Conservation (phyloP, 2,329 filamentous ascomycete species). For the Fusarium cyanostomum region DNA sequence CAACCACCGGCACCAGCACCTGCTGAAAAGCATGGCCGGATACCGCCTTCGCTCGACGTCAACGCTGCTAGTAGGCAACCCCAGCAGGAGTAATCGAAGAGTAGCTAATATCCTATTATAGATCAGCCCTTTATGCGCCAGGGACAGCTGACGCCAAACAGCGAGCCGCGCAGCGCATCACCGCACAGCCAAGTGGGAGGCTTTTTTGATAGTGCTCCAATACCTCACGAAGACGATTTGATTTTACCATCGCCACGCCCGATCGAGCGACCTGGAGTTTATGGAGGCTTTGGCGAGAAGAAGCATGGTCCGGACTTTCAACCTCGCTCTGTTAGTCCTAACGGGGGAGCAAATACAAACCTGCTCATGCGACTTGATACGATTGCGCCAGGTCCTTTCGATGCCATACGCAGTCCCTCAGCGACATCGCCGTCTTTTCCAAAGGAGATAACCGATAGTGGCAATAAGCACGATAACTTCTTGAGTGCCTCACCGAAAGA, state of each 20-base stretch:
- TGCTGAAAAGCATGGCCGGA: slow-evolving; percentile 51
- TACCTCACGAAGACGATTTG: slow-evolving; percentile 54
- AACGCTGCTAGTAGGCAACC: slow-evolving; percentile 60
- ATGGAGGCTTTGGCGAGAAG: slow-evolving; percentile 58
- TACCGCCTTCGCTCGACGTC: slow-evolving; percentile 61
- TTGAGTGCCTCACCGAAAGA: slow-evolving; percentile 34
- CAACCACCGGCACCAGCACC: slow-evolving; percentile 41
- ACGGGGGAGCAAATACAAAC: slow-evolving; percentile 40
- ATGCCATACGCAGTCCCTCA: slow-evolving; percentile 54
- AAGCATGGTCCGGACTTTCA: slow-evolving; percentile 38
- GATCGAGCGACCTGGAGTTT: slow-evolving; percentile 56
- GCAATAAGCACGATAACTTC: slow-evolving; percentile 32
- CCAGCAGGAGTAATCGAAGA: not conserved
- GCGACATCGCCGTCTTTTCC: slow-evolving; percentile 48
- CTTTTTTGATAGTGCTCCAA: slow-evolving; percentile 55
- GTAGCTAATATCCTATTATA: slow-evolving; percentile 49
- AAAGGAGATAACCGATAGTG: slow-evolving; percentile 21
- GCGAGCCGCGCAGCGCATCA: slow-evolving; percentile 70
- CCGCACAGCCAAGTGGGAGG: slow-evolving; percentile 60
- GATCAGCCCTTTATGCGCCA: slow-evolving; percentile 64
- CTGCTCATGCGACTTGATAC: slow-evolving; percentile 71
- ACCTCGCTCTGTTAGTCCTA: slow-evolving; percentile 38
- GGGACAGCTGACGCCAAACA: slow-evolving; percentile 71
- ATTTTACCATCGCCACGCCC: slow-evolving; percentile 51
- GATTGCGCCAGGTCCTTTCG: slow-evolving; percentile 74